phyloP scores from a whole-genome alignment of 2,329 filamentous ascomycete genomes.

The Venturia effusa region DNA sequence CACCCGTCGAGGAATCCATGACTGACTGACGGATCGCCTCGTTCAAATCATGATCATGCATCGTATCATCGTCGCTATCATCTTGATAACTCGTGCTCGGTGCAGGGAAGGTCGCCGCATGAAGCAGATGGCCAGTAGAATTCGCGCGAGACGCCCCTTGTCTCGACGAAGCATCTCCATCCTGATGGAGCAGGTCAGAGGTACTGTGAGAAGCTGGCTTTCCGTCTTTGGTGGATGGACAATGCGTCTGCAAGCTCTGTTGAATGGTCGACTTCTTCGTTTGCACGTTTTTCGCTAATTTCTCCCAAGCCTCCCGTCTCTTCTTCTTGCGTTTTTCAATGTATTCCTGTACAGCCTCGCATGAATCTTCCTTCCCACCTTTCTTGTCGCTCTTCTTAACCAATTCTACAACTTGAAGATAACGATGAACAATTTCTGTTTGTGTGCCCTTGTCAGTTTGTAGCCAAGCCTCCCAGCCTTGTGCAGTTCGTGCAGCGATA shows the following conservation, averaged over 20 bases:
- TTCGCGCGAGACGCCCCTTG: neutral
- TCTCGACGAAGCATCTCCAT: neutral
- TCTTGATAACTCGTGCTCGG: neutral
- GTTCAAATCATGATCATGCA: slow-evolving; percentile 48
- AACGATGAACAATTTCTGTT: slow-evolving; percentile 52
- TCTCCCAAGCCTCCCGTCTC: slow-evolving; percentile 20
- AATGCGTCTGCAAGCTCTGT: neutral
- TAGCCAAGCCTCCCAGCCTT: slow-evolving; percentile 59
- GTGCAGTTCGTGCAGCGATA: slow-evolving; percentile 61
- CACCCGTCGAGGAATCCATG: slow-evolving; percentile 31
- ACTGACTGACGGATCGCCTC: slow-evolving; percentile 55
- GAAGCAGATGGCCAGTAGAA: neutral
- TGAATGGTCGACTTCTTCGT: neutral
- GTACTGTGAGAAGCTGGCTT: neutral
- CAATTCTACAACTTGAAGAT: slow-evolving; percentile 39
- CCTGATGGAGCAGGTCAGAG: neutral
- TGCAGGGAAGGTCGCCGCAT: neutral
- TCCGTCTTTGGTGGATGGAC: neutral
- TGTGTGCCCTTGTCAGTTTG: slow-evolving; percentile 47
- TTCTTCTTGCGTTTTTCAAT: slow-evolving; percentile 25
- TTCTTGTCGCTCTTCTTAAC: slow-evolving; percentile 40
- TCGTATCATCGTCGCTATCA: neutral
- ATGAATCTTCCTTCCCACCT: slow-evolving; percentile 29
- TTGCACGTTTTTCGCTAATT: slow-evolving; percentile 12
- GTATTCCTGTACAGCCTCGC: slow-evolving; percentile 39